A percentile compares a stretch with the other conserved stretches of the same genome.
Conservation (phyloP, 208 protist genomes). For the Entamoeba invadens region DNA sequence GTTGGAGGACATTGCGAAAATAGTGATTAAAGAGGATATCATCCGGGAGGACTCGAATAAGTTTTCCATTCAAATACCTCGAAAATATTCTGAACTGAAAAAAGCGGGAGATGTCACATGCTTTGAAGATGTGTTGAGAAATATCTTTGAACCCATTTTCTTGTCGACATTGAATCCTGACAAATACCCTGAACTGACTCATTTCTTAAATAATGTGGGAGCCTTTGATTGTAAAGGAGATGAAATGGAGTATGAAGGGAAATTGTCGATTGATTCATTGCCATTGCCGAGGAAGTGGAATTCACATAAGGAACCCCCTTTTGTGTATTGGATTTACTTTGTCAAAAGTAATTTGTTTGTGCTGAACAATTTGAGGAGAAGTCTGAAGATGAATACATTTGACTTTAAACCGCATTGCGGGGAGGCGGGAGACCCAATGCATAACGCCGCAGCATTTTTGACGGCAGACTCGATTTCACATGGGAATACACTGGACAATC, state of each 20-base stretch:
- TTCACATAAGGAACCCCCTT: slow-evolving; percentile 79
- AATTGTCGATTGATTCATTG: slow-evolving; percentile 6
- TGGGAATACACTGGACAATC: slow-evolving; percentile 31
- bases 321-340: slow-evolving; percentile 92
- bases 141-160: slow-evolving; percentile 88
- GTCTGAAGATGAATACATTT: slow-evolving; percentile 66
- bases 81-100: slow-evolving; percentile 34
- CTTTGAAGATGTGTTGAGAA: slow-evolving; percentile 81
- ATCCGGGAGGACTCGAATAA: background rate
- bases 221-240: slow-evolving; percentile 94
- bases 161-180: slow-evolving; percentile 70
- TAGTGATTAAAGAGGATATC: background rate
- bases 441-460: slow-evolving; percentile 59
- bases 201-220: slow-evolving; percentile 80
- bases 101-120: slow-evolving; percentile 34
- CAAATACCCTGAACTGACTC: slow-evolving; percentile 72
- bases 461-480: slow-evolving; percentile 74
- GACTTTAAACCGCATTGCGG: slow-evolving; percentile 80
- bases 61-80: slow-evolving; percentile 16
- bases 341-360: slow-evolving; percentile 87
- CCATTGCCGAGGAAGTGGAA: slow-evolving; percentile 68
- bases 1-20: background rate
- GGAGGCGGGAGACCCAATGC: slow-evolving; percentile 52
- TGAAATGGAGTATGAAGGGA: slow-evolving; percentile 72
- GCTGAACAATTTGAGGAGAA: slow-evolving; percentile 79